Evolutionary conservation across 257 asterid genomes (phyloP).

Genomic region (Coffea eugenioides): DNA sequence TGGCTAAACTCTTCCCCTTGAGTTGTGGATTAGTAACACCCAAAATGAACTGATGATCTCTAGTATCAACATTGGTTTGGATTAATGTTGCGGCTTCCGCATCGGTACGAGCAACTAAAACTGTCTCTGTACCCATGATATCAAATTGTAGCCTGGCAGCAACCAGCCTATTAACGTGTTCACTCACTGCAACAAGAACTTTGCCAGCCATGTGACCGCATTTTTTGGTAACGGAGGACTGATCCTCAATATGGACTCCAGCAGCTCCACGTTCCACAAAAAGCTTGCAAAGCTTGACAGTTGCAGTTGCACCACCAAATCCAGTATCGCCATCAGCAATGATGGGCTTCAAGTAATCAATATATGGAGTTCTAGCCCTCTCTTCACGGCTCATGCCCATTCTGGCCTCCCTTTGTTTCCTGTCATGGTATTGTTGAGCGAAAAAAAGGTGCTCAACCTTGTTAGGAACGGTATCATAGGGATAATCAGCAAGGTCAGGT

Average conservation of each 20-base stretch:
- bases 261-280: conserved; percentile 99
- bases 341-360: conserved; percentile 89
- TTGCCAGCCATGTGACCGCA: conserved; percentile 99
- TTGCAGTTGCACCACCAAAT: conserved; percentile 96
- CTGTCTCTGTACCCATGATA: conserved; percentile 90
- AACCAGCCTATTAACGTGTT: conserved; percentile 86
- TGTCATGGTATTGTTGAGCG: conserved; percentile 92
- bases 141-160: conserved; percentile 96
- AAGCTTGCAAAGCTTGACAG: conserved; percentile 87
- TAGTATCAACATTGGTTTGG: conserved; percentile 78
- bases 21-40: conserved; percentile 75
- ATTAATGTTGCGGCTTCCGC: conserved; percentile 88
- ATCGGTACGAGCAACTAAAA: conserved; percentile 84
- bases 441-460: conserved; percentile 91
- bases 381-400: conserved; percentile 81
- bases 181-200: conserved; percentile 82
- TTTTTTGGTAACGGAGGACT: conserved; percentile 83
- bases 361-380: conserved; percentile 58
- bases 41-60: conserved; percentile 89
- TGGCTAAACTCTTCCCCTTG: conserved; percentile 64
- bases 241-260: conserved; percentile 97
- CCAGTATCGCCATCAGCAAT: conserved; percentile 99
- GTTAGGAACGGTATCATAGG: conserved; percentile 95
- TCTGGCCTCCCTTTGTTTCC: conserved; percentile 90
- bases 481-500: conserved; percentile 96